Evolutionary conservation across 2,329 filamentous ascomycete genomes (phyloP).

Genomic region (Calonectria hawksworthii): DNA sequence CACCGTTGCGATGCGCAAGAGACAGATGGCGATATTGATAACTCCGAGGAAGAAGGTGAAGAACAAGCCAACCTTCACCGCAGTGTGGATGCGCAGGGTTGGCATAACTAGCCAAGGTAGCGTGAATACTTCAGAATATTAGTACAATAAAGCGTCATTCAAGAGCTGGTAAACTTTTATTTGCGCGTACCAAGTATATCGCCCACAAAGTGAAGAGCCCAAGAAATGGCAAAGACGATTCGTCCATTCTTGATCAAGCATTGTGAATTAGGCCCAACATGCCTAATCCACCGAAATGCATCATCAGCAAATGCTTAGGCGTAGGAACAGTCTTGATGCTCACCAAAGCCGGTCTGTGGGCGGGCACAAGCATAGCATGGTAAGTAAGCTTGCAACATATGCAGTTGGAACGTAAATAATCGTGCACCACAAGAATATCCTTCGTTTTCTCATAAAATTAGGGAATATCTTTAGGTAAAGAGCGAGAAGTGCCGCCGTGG

Average conservation of each 20-base stretch:
- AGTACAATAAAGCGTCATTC: not conserved
- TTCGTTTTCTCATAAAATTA: not conserved
- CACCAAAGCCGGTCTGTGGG: not conserved
- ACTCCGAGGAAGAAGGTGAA: not conserved
- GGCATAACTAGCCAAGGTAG: conserved; percentile 3
- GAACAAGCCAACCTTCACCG: not conserved
- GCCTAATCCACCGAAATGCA: conserved; percentile 32
- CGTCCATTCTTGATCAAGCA: not conserved
- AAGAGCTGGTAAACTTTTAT: not conserved
- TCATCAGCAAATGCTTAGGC: not conserved
- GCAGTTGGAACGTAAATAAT: not conserved
- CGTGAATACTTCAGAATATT: not conserved
- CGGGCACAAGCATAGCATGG: not conserved
- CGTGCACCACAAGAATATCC: not conserved
- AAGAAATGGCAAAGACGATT: not conserved
- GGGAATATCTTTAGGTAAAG: not conserved
- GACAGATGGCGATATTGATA: not conserved
- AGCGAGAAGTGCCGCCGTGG: not conserved
- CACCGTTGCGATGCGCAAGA: not conserved
- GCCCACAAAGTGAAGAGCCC: conserved; percentile 3
- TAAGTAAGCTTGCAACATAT: not conserved
- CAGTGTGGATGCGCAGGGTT: not conserved
- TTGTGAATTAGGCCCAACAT: not conserved
- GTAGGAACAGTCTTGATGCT: not conserved
- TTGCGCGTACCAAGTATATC: not conserved